Evolutionary conservation across 352 stramenopile species (phyloP).

Genomic region (Pythium phragmitis): DNA sequence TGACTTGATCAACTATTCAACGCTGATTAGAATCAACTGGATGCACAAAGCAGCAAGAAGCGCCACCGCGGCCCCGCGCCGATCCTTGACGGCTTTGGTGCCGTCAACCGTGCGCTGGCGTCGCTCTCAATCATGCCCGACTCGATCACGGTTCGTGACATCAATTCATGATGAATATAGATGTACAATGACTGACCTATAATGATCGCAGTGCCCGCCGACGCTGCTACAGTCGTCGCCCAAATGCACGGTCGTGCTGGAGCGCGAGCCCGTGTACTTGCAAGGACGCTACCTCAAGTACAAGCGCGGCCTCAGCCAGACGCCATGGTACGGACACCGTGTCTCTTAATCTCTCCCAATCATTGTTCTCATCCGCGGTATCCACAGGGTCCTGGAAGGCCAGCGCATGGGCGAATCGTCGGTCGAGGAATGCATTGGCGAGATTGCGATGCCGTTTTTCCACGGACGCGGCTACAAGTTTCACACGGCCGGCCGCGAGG

Average conservation of each 20-base stretch:
- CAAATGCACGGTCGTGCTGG: conserved; percentile 40
- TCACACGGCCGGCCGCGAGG: conserved; percentile 95
- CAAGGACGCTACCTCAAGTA: conserved; percentile 91
- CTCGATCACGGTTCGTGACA: conserved; percentile 35
- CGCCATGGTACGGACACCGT: conserved; percentile 56
- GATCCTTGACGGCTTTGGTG: conserved; percentile 75
- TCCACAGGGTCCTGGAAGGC: conserved; percentile 66
- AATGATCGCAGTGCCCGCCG: conserved; percentile 40
- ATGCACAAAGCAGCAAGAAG: conserved; percentile 52
- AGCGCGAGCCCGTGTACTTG: conserved; percentile 86
- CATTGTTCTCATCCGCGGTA: neutral
- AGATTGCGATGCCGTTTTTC: conserved; percentile 67
- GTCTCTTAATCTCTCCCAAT: no score
- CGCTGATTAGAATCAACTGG: conserved; percentile 50
- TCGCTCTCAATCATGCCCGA: conserved; percentile 45
- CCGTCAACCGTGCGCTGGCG: conserved; percentile 63
- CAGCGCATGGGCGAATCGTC: conserved; percentile 83
- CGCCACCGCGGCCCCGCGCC: conserved; percentile 57
- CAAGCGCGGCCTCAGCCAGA: conserved; percentile 87
- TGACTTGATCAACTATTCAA: neutral
- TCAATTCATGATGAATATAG: neutral
- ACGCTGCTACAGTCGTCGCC: conserved; percentile 37
- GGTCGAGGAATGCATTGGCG: conserved; percentile 88
- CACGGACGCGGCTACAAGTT: conserved; percentile 90
- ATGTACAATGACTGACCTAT: neutral